Conservation (phyloP, 148 eudicot genomes). For the Rhododendron simsii region DNA sequence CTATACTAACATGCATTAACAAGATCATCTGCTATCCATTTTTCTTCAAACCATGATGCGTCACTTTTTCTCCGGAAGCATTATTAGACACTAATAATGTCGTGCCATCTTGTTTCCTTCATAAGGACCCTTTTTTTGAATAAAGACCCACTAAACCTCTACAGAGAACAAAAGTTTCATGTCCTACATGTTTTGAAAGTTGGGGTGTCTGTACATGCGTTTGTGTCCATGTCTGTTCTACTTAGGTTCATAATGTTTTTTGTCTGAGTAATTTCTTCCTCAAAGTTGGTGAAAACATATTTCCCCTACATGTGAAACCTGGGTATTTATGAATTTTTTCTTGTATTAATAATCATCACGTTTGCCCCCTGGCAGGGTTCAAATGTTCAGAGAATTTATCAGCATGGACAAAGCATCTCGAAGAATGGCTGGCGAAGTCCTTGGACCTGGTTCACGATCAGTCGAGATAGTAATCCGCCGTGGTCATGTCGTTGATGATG, state of each 20-base stretch:
- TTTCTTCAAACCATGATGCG: not conserved
- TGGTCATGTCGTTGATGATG: slow-evolving; percentile 88
- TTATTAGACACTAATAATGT: not conserved
- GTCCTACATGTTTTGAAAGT: not conserved
- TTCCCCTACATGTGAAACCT: not conserved
- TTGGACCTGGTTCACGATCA: slow-evolving; percentile 72
- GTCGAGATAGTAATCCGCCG: slow-evolving; percentile 86
- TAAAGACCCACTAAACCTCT: not conserved
- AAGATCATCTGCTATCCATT: not conserved
- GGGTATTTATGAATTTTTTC: not conserved
- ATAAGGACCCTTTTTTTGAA: not conserved
- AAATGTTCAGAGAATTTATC: slow-evolving; percentile 94
- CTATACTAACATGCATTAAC: not conserved
- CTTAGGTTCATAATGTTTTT: not conserved
- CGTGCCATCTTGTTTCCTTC: not conserved
- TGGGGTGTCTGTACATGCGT: not conserved
- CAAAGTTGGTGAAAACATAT: not conserved
- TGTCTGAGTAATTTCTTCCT: not conserved
- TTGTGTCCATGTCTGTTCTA: not conserved
- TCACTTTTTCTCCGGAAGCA: not conserved
- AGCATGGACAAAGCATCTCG: slow-evolving; percentile 86
- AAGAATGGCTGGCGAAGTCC: slow-evolving; percentile 85
- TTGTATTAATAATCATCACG: not conserved
- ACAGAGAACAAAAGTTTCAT: not conserved
- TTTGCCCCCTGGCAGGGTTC: slow-evolving; percentile 52